Conservation (phyloP, 345 rosid species). For the Leavenworthia alabamica region DNA sequence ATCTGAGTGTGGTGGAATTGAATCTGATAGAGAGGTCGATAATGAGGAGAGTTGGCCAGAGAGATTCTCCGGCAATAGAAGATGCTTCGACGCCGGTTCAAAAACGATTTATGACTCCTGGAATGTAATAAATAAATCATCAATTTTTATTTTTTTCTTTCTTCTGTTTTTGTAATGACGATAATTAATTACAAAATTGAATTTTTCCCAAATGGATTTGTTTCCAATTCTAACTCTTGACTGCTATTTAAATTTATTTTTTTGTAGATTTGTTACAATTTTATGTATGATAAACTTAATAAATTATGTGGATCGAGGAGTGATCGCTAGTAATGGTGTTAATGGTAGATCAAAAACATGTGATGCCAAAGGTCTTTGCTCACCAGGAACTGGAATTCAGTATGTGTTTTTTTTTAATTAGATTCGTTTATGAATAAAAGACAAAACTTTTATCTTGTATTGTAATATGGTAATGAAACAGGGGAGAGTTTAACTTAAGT, state of each 20-base stretch:
- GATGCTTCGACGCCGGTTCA: too few relatives aligned
- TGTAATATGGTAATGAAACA: slow-evolving; percentile 26
- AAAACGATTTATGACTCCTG: too few relatives aligned
- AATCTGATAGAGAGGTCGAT: too few relatives aligned
- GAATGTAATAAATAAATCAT: too few relatives aligned
- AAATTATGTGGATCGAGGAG: slow-evolving; percentile 93
- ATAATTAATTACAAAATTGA: too few relatives aligned
- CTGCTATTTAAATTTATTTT: neutral
- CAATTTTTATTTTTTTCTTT: too few relatives aligned
- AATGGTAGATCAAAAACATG: slow-evolving; percentile 70
- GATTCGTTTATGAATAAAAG: neutral
- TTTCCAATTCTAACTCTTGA: slow-evolving; percentile 13
- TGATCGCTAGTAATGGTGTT: slow-evolving; percentile 90
- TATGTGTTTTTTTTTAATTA: slow-evolving; percentile 23
- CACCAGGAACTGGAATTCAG: slow-evolving; percentile 86
- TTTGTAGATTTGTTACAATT: slow-evolving; percentile 61
- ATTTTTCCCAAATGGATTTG: too few relatives aligned
- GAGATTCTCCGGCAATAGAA: too few relatives aligned
- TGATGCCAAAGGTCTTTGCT: slow-evolving; percentile 50
- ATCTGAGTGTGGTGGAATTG: too few relatives aligned
- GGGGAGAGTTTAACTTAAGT: slow-evolving; percentile 72
- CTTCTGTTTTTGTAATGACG: too few relatives aligned
- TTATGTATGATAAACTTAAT: slow-evolving; percentile 77
- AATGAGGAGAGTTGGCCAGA: too few relatives aligned
- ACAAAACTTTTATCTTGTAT: neutral